A percentile compares a stretch with the other conserved stretches of the same genome.
phyloP scores from a whole-genome alignment of 2,329 filamentous ascomycete genomes.

The Bipolaris sorokiniana region DNA sequence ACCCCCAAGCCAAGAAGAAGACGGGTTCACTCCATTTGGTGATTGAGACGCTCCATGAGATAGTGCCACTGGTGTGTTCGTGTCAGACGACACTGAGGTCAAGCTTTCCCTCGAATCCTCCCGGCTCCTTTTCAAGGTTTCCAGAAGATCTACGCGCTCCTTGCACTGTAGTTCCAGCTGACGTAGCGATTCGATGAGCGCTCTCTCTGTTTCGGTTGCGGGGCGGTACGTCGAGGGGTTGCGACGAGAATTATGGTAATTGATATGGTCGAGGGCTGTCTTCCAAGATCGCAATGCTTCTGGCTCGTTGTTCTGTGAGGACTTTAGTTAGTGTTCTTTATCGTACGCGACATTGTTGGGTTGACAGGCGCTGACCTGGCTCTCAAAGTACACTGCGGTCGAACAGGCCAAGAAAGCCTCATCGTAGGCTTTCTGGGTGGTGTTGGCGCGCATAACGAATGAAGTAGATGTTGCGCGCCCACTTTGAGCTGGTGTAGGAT shows the following conservation, averaged over 20 bases:
- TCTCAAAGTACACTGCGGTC: slow-evolving; percentile 94
- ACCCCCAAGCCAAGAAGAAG: slow-evolving; percentile 70
- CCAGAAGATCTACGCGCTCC: slow-evolving; percentile 86
- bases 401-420: slow-evolving; percentile 95
- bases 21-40: slow-evolving; percentile 19
- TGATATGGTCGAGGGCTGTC: slow-evolving; percentile 84
- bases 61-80: slow-evolving; percentile 34
- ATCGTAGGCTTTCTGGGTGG: slow-evolving; percentile 96
- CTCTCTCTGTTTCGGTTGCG: slow-evolving; percentile 81
- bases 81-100: slow-evolving; percentile 21
- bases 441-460: slow-evolving; percentile 61
- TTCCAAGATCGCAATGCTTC: slow-evolving; percentile 93
- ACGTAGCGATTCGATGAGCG: slow-evolving; percentile 78
- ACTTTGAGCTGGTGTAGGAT: slow-evolving; percentile 43
- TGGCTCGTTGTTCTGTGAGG: slow-evolving; percentile 77
- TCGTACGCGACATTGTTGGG: not conserved
- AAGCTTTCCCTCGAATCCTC: slow-evolving; percentile 57
- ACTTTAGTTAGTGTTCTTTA: slow-evolving; percentile 4
- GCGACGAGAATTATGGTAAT: slow-evolving; percentile 80
- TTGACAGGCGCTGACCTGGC: slow-evolving; percentile 66
- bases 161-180: slow-evolving; percentile 90
- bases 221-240: slow-evolving; percentile 72
- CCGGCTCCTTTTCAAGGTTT: slow-evolving; percentile 74
- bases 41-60: slow-evolving; percentile 24
- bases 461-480: slow-evolving; percentile 12